These are phyloP conservation scores for Fonsecaea pugnacius DNA, from an alignment of 2,329 filamentous ascomycete genomes.

Conservation along the genomic window DNA sequence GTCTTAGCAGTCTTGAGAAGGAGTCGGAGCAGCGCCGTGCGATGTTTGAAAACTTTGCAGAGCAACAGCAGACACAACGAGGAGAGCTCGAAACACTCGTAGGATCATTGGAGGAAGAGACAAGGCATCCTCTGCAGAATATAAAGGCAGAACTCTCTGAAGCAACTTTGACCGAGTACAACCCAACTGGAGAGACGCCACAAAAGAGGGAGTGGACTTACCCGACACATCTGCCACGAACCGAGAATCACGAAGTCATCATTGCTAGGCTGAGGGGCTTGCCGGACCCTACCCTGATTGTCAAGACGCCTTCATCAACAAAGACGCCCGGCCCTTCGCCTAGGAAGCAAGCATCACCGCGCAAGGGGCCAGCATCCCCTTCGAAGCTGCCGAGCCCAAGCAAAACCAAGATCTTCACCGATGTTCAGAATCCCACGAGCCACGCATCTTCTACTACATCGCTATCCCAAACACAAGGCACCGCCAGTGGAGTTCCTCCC, in stretches of 20 bases:
- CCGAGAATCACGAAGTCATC: constrained; percentile 64
- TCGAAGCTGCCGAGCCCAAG: constrained; percentile 48
- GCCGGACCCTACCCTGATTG: constrained; percentile 36
- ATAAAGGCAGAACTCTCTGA: constrained; percentile 71
- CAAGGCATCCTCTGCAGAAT: constrained; percentile 25
- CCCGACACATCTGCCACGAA: constrained; percentile 76
- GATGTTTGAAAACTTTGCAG: constrained; percentile 21
- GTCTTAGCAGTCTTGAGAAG: constrained; percentile 22
- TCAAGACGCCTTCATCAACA: constrained; percentile 35
- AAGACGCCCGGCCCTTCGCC: constrained; percentile 40
- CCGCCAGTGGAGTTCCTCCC: not conserved
- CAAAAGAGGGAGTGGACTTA: constrained; percentile 81
- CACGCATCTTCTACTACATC: constrained; percentile 38
- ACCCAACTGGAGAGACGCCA: constrained; percentile 83
- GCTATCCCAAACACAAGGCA: constrained; percentile 36
- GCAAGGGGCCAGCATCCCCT: constrained; percentile 32
- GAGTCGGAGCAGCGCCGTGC: constrained; percentile 19
- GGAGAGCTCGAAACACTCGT: constrained; percentile 27
- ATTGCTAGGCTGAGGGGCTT: constrained; percentile 57
- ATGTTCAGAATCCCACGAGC: constrained; percentile 48
- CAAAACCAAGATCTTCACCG: constrained; percentile 60
- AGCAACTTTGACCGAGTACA: constrained; percentile 75
- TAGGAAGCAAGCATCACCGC: constrained; percentile 34
- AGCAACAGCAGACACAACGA: constrained; percentile 13
- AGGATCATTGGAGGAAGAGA: constrained; percentile 25